Evolutionary conservation across 371 early-diverging fungal species (phyloP), one percentile per base, ranked within the genome.

Genomic region (Mortierella sp.): DNA sequence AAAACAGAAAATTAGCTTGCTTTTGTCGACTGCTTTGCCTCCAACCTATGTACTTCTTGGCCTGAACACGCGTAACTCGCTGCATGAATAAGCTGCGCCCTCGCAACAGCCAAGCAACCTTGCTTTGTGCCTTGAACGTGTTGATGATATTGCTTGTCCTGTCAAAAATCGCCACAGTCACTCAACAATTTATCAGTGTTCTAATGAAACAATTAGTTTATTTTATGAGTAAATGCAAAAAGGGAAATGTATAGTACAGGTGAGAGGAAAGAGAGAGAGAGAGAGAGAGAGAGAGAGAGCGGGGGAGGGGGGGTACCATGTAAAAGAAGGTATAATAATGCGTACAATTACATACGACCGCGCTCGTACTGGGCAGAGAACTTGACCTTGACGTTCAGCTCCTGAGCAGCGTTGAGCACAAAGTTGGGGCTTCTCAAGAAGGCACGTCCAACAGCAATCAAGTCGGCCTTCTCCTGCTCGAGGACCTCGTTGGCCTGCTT

Each of bases 381-480:
- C 71, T 91, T 88, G 50, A 94, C 89, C 16, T 90, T 87, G 2
- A 94, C 92, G 19, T 91, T 92, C 16, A 97, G 85, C 67, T 94
- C 92, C 26, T 76, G 69, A 10, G 91, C 94, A 31, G 93, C 93
- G 1, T 83, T 72, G 51, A 87, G 24, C 5, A 74, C 81, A 71
- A 87, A 93, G 89, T 86, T 90, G 89, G 94, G 92, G 69, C 96
- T 89, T n/a, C 94, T 83, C 79, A 98, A 82, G 78, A 94, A 94
- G 73, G 91, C 93, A 31, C 97, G 92, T 9, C 91, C 98, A 13
- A 95, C 76, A 8, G 94, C 88, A 2, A 97, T 87, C 43, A 93
- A 69, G 82, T 98, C 97, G 0, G 96, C 96, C 69, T 90, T 79
- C 3, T 90, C 91, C 0, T 87, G 78, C 70, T 91, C 81, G 31